These are phyloP conservation scores for Ceratocystis cacaofunesta DNA, from an alignment of 2,329 filamentous ascomycete species.

Conservation along the genomic window DNA sequence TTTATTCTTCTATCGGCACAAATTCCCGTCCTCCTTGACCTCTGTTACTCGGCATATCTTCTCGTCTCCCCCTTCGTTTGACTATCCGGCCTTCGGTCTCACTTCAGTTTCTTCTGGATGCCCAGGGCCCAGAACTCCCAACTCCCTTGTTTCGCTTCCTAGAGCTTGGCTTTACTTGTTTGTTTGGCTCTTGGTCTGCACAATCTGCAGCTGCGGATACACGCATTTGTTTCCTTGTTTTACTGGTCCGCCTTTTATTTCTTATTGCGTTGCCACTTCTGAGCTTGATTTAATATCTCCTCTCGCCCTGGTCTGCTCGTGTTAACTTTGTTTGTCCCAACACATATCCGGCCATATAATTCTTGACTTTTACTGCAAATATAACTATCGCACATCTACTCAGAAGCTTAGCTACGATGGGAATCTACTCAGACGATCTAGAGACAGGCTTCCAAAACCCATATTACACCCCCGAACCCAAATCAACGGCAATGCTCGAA, in stretches of 20 bases:
- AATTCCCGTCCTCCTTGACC: not conserved
- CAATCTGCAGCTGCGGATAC: not conserved
- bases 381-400: not conserved
- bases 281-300: not conserved
- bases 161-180: not conserved
- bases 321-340: not conserved
- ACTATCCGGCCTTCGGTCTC: conserved; percentile 3
- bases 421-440: conserved; percentile 7
- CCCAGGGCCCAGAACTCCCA: not conserved
- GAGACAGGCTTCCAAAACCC: conserved; percentile 13
- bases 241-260: not conserved
- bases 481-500: conserved; percentile 11
- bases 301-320: not conserved
- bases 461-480: conserved; percentile 4
- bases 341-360: not conserved
- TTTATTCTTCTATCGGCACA: too few species aligned
- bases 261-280: not conserved
- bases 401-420: conserved; percentile 3
- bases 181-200: not conserved
- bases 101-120: conserved; percentile 4
- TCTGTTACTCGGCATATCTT: not conserved
- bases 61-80: not conserved
- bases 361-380: not conserved
- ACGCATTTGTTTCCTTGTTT: not conserved
- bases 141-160: conserved; percentile 12